Percentiles rank a stretch among this genome's conserved stretches.
Evolutionary conservation across 306 rosid genomes (phyloP).

Genomic region (Vachellia collinsii): DNA sequence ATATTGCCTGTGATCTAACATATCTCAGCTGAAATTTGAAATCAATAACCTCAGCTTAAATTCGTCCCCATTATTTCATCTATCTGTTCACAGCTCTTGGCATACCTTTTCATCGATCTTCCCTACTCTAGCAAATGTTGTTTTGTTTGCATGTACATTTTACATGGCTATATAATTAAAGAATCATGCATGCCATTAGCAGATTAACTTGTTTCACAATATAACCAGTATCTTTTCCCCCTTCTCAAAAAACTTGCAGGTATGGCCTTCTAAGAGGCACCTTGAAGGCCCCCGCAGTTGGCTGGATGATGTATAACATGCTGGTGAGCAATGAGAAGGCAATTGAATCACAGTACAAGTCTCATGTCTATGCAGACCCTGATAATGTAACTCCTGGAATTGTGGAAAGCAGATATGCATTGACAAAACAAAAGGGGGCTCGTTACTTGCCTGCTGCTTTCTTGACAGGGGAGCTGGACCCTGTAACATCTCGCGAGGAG

Average conservation of each 20-base stretch:
- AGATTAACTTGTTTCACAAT: slow-evolving; percentile 22
- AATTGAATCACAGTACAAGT: slow-evolving; percentile 88
- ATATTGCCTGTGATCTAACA: slow-evolving; percentile 12
- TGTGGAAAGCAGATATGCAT: slow-evolving; percentile 75
- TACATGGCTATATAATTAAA: not conserved
- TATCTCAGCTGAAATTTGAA: slow-evolving; percentile 4
- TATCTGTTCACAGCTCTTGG: not conserved
- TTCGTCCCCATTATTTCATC: not conserved
- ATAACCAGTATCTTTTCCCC: slow-evolving; percentile 29
- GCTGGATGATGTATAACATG: slow-evolving; percentile 97
- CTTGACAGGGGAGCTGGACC: slow-evolving; percentile 80
- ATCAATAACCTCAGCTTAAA: not conserved
- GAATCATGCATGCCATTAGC: not conserved
- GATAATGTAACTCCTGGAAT: slow-evolving; percentile 80
- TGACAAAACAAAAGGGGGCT: slow-evolving; percentile 84
- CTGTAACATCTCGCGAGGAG: slow-evolving; percentile 81
- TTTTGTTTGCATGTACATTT: slow-evolving; percentile 10
- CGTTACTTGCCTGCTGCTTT: slow-evolving; percentile 90
- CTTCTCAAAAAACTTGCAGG: slow-evolving; percentile 51
- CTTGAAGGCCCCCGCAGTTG: slow-evolving; percentile 90
- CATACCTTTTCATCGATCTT: slow-evolving; percentile 25
- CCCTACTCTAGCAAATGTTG: slow-evolving; percentile 6
- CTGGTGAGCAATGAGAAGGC: slow-evolving; percentile 93
- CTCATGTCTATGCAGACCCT: slow-evolving; percentile 88
- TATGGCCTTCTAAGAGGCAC: slow-evolving; percentile 89